Conservation (phyloP, 768 basidiomycete genomes). For the Suillus ampliporus region DNA sequence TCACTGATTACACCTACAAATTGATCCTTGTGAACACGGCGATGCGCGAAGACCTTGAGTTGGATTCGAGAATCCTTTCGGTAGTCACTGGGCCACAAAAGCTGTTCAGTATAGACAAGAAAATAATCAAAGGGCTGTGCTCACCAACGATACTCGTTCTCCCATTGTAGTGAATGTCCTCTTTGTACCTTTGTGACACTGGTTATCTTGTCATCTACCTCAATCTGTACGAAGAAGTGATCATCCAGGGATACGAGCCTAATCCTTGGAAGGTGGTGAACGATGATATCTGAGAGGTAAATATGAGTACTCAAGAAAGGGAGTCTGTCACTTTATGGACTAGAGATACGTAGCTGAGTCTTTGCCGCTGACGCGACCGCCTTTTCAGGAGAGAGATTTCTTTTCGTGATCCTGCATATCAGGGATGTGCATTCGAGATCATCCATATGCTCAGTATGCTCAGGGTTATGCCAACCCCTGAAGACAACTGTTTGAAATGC, state of each 20-base stretch:
- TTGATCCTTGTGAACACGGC: not conserved
- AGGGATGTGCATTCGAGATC: not conserved
- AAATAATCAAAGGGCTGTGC: not conserved
- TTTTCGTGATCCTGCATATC: not conserved
- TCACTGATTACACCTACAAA: not conserved
- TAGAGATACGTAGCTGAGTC: not conserved
- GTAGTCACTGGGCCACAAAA: not conserved
- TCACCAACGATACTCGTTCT: not conserved
- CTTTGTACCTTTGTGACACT: not conserved
- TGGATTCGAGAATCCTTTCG: not conserved
- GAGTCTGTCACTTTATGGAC: not conserved
- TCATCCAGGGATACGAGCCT: not conserved
- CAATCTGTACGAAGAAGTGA: slow-evolving; percentile 7
- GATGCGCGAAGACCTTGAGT: slow-evolving; percentile 3
- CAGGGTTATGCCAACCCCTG: not conserved
- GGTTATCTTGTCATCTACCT: not conserved
- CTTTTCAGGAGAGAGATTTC: not conserved
- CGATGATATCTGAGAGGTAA: not conserved
- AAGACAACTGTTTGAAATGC: not conserved
- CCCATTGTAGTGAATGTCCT: not conserved
- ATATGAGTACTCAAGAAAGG: not conserved
- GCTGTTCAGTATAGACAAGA: not conserved
- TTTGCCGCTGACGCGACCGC: not conserved
- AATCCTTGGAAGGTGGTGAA: slow-evolving; percentile 7
- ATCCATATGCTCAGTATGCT: not conserved